Evolutionary conservation across 768 basidiomycete genomes (phyloP), one percentile per base, ranked within the genome.

Genomic region (Vararia minispora): DNA sequence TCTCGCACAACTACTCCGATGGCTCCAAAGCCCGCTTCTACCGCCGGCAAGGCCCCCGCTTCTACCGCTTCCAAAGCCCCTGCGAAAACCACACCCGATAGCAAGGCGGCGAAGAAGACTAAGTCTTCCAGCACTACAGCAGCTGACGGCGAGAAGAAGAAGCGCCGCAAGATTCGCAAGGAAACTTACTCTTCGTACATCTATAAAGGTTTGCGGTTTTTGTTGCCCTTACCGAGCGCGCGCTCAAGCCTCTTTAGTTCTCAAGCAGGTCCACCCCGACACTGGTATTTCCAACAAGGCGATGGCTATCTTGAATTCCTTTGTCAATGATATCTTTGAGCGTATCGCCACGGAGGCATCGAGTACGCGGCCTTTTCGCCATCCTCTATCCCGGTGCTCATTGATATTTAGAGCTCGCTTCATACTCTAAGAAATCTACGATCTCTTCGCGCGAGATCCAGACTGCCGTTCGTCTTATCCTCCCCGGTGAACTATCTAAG

Each of bases 201-300:
- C 58, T 87, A 85, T 67, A 87, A 85, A 62, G 85, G 85, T 81
- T 39, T 39, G 63, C 43, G n/a, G 53, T 49, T 27, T 1, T 34
- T 33, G 3, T n/a, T n/a, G 5, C 11, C 33, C 24, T 21, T 37
- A 33, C 10, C 26, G 12, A 11, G 16, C 22, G 23, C 16, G 6
- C 33, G n/a, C 38, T 36, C 39, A 41, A 23, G 35, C 37, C 25
- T 47, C 30, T 35, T 41, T 51, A 89, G 90, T 92, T 52, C 76
- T 94, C 45, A 90, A 88, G 65, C 90, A 97, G 68, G 92, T 97
- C 43, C 94, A 97, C 69, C 90, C 92, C 36, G 94, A 97, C 56
- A 98, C 89, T 35, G 94, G 92, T 80, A 97, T 97, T 67, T 92
- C 91, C 39, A 97, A 95, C 79, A 94, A 94, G 72, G 90, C 89